phyloP scores from a whole-genome alignment of 371 early-diverging fungal genomes.

The Apophysomyces ossiformis region DNA sequence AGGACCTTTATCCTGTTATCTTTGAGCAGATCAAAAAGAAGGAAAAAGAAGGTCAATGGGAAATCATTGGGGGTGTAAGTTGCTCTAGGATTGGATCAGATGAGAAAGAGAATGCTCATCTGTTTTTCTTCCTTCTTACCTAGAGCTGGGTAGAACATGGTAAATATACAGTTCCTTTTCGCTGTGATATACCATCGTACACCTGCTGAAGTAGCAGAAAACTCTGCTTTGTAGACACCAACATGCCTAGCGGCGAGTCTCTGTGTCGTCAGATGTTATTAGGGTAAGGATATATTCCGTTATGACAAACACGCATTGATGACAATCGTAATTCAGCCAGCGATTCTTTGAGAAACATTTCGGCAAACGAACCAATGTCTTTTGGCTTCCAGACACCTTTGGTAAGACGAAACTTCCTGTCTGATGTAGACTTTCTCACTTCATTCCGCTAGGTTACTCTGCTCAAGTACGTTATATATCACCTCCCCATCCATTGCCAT shows the following conservation, averaged over 20 bases:
- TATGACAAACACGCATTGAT: too few species aligned
- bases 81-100: not conserved
- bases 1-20: conserved; percentile 80
- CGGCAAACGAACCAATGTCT: conserved; percentile 79
- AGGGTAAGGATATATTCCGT: conserved; percentile 44
- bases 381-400: conserved; percentile 97
- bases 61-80: conserved; percentile 89
- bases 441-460: conserved; percentile 47
- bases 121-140: not conserved
- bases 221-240: conserved; percentile 79
- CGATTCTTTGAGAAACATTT: conserved; percentile 86
- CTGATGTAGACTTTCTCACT: too few species aligned
- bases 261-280: conserved; percentile 92
- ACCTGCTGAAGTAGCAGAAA: too few species aligned
- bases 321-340: conserved; percentile 53
- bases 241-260: conserved; percentile 95
- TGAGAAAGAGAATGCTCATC: not conserved
- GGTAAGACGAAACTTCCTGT: conserved; percentile 42
- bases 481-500: not conserved
- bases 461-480: conserved; percentile 27
- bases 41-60: conserved; percentile 79
- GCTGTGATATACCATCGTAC: too few species aligned
- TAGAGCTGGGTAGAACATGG: conserved; percentile 62
- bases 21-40: conserved; percentile 78
- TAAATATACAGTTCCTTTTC: conserved; percentile 8